These are phyloP conservation scores for Saccharomyces hybrid DNA, from an alignment of 1,139 yeast species.

Conservation along the genomic window DNA sequence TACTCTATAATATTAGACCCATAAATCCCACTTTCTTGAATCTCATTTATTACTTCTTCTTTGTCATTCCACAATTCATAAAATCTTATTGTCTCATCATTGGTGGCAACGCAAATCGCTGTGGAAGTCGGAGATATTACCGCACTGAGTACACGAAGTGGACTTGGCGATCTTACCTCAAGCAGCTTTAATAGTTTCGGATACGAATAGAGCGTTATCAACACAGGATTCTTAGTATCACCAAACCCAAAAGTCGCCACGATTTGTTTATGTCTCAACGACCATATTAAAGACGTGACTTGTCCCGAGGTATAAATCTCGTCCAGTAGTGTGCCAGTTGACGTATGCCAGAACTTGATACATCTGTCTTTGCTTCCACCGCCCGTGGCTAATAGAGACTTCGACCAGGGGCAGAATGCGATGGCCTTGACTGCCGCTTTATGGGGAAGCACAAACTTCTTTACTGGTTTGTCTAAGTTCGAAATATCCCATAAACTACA, in stretches of 20 bases:
- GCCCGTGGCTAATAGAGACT: conserved; percentile 66
- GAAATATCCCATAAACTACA: conserved; percentile 61
- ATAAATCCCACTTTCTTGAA: conserved; percentile 39
- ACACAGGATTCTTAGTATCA: conserved; percentile 39
- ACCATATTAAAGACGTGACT: conserved; percentile 76
- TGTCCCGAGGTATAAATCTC: conserved; percentile 58
- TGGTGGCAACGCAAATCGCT: conserved; percentile 63
- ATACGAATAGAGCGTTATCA: conserved; percentile 54
- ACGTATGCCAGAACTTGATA: conserved; percentile 73
- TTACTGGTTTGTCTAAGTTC: conserved; percentile 36
- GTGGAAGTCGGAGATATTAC: conserved; percentile 55
- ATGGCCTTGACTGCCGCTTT: conserved; percentile 78
- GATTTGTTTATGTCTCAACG: conserved; percentile 51
- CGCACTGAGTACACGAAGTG: conserved; percentile 57
- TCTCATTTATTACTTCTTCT: conserved; percentile 33
- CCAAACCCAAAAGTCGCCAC: conserved; percentile 80
- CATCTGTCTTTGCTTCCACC: conserved; percentile 73
- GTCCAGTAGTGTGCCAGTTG: conserved; percentile 59
- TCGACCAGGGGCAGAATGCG: conserved; percentile 76
- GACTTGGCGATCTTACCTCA: conserved; percentile 46
- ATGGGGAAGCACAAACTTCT: conserved; percentile 47
- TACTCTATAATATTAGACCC: conserved; percentile 56
- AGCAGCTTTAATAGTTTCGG: conserved; percentile 50
- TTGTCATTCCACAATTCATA: conserved; percentile 57
- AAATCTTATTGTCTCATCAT: conserved; percentile 68